Base-by-base conservation (phyloP, 208 protist genomes). In the Phytomonas serpens region DNA sequence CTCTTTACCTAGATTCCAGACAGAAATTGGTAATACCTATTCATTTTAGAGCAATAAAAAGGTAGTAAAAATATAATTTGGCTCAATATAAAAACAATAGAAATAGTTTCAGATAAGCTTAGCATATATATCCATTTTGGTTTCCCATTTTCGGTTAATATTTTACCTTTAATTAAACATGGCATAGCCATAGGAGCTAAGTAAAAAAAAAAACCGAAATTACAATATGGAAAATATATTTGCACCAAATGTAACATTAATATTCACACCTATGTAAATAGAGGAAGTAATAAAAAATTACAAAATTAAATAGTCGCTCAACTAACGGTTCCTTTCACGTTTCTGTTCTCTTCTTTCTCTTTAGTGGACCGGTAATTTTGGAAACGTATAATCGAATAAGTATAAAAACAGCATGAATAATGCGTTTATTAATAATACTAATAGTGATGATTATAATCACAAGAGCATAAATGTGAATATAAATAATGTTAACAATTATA, bases 201-300 rank as follows among this genome's bases (percentile, higher is more conserved):
- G 72, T 69, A 73, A 74, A 69, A 61, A 42, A 73, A 73, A 74
- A 69, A 61, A 42, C 37, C 33, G 62, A 31, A 40, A 34, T 27
- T 29, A 62, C 37, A 36, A 57, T 52, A 36, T 14, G 36, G 23
- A 4, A 67, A 5, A 63, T 31, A 37, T 23, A 3, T 36, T 40
- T 37, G 70, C 23, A 9, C 67, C 51, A 66, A 75, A 31, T 23
- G 68, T 68, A 68, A 77, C 27, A 75, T 34, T 57, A 31, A 36
- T 34, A 69, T 40, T 11, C 40, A 6, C 29, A 5, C 27, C 29
- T 33, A 57, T 71, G 16, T 32, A 36, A 62, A 2, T 29, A 74
- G 37, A 37, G 57, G 27, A 71, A 40, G 51, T 61, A 64, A 61
- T 47, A 38, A 68, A 51, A 74, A 70, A 65, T 64, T 31, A 9